Percentiles rank a stretch among this genome's conserved stretches.
These are phyloP conservation scores for Grammothele lineata DNA, from an alignment of 768 basidiomycete genomes.

Conservation along the genomic window DNA sequence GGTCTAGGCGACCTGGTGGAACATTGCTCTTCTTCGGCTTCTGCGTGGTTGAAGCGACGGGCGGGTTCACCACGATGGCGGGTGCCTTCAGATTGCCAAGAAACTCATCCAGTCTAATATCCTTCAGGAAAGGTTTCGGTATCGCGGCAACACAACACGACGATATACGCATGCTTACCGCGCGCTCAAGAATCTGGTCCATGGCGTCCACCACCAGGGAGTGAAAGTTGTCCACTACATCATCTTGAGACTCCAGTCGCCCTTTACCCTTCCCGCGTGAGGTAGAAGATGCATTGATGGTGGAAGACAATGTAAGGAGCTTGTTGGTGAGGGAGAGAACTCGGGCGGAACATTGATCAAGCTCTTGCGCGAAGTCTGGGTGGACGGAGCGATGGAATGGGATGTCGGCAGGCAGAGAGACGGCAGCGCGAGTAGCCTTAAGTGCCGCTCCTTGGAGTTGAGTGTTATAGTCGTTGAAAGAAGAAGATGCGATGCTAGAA, in stretches of 20 bases:
- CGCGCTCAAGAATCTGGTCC: constrained; percentile 81
- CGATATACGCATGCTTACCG: constrained; percentile 45
- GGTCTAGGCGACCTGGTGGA: constrained; percentile 45
- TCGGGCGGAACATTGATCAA: constrained; percentile 66
- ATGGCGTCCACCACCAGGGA: constrained; percentile 74
- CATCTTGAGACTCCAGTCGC: constrained; percentile 63
- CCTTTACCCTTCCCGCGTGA: constrained; percentile 49
- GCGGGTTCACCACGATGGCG: constrained; percentile 52
- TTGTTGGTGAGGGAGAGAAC: constrained; percentile 65
- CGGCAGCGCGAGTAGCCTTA: constrained; percentile 57
- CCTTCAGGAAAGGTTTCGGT: constrained; percentile 44
- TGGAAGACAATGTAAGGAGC: constrained; percentile 50
- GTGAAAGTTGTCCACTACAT: constrained; percentile 81
- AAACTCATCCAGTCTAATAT: constrained; percentile 77
- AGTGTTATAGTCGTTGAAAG: constrained; percentile 53
- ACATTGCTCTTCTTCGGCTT: constrained; percentile 29
- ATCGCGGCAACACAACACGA: background rate
- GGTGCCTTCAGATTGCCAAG: constrained; percentile 67
- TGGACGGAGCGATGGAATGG: constrained; percentile 90
- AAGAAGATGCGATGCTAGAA: constrained; percentile 17
- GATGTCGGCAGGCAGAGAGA: constrained; percentile 67
- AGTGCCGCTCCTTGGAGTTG: constrained; percentile 58
- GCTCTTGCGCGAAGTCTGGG: constrained; percentile 54
- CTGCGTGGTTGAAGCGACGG: constrained; percentile 15
- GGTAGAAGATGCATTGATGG: constrained; percentile 32